Percentiles rank a stretch among this genome's conserved stretches.
These are phyloP conservation scores for Candida golubevii DNA, from an alignment of 805 yeast species.

Conservation along the genomic window DNA sequence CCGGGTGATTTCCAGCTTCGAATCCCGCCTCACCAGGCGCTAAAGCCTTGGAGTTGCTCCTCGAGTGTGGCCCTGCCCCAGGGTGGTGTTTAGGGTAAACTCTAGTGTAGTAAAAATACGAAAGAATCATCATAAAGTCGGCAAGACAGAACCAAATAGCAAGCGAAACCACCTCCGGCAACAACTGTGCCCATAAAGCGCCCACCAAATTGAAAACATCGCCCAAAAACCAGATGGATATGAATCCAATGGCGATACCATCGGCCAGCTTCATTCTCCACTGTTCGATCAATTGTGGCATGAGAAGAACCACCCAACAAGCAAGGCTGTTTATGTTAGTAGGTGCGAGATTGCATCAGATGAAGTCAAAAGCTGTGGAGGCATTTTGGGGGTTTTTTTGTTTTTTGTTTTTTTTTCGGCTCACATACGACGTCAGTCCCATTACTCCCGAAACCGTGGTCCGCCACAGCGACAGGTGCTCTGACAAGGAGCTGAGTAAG, in stretches of 20 bases:
- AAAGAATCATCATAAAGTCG: conserved; percentile 53
- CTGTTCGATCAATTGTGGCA: conserved; percentile 78
- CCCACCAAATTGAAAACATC: conserved; percentile 67
- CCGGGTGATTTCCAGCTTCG: conserved; percentile 12
- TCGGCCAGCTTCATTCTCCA: conserved; percentile 74
- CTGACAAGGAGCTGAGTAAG: conserved; percentile 4
- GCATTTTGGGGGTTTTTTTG: no score
- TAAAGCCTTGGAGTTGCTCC: neutral
- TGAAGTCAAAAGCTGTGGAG: no score
- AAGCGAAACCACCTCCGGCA: conserved; percentile 65
- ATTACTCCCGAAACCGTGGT: conserved; percentile 53
- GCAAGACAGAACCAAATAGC: conserved; percentile 78
- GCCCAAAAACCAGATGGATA: conserved; percentile 67
- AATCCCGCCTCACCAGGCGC: neutral
- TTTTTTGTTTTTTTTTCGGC: neutral
- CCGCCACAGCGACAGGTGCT: conserved; percentile 23
- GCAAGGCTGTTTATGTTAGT: conserved; percentile 43
- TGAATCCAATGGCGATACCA: conserved; percentile 67
- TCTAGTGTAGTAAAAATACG: conserved; percentile 54
- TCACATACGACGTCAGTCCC: conserved; percentile 57
- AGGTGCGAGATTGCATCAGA: no score
- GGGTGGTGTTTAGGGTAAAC: conserved; percentile 38
- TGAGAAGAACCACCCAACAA: conserved; percentile 71
- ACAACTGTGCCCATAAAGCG: conserved; percentile 61
- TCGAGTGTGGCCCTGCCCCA: neutral